These are phyloP conservation scores for Cordyceps fumosorosea DNA, from an alignment of 2,329 filamentous ascomycete genomes.

Conservation along the genomic window DNA sequence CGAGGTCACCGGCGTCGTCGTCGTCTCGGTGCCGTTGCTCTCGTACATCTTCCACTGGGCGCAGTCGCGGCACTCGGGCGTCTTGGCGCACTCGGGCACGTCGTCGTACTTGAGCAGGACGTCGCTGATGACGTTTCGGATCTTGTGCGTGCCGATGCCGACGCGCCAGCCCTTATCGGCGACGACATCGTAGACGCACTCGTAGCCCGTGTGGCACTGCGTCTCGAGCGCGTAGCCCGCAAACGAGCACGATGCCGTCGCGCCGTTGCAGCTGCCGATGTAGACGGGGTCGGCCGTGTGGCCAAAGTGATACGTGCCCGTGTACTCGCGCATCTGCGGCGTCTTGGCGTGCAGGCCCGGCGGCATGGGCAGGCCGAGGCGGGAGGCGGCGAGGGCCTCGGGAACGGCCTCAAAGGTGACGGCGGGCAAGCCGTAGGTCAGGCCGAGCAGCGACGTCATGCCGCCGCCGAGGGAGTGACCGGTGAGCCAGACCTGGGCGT, in stretches of 20 bases:
- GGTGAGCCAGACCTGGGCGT: slow-evolving; percentile 78
- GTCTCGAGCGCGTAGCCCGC: slow-evolving; percentile 92
- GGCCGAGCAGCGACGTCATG: slow-evolving; percentile 77
- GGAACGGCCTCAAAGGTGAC: slow-evolving; percentile 91
- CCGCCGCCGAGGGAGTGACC: slow-evolving; percentile 91
- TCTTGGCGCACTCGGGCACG: slow-evolving; percentile 69
- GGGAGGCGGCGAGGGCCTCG: slow-evolving; percentile 77
- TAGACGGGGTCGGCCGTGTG: slow-evolving; percentile 94
- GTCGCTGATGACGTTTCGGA: slow-evolving; percentile 79
- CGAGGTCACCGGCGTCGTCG: slow-evolving; percentile 41
- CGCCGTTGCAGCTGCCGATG: slow-evolving; percentile 88
- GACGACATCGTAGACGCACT: slow-evolving; percentile 91
- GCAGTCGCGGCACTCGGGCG: slow-evolving; percentile 81
- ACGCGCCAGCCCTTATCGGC: slow-evolving; percentile 88
- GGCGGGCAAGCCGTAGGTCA: slow-evolving; percentile 87
- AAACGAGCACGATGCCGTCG: slow-evolving; percentile 81
- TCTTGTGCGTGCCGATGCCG: slow-evolving; percentile 85
- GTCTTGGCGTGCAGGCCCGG: slow-evolving; percentile 66
- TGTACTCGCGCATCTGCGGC: slow-evolving; percentile 65
- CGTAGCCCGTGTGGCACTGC: slow-evolving; percentile 79
- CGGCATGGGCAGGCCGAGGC: slow-evolving; percentile 78
- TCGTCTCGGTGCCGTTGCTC: slow-evolving; percentile 78
- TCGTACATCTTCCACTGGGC: slow-evolving; percentile 91
- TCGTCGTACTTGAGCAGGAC: slow-evolving; percentile 77
- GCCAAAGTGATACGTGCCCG: slow-evolving; percentile 83